Evolutionary conservation across 2,329 filamentous ascomycete genomes (phyloP), one percentile per base, ranked within the genome.

Genomic region (Lachnellula subtilissima): DNA sequence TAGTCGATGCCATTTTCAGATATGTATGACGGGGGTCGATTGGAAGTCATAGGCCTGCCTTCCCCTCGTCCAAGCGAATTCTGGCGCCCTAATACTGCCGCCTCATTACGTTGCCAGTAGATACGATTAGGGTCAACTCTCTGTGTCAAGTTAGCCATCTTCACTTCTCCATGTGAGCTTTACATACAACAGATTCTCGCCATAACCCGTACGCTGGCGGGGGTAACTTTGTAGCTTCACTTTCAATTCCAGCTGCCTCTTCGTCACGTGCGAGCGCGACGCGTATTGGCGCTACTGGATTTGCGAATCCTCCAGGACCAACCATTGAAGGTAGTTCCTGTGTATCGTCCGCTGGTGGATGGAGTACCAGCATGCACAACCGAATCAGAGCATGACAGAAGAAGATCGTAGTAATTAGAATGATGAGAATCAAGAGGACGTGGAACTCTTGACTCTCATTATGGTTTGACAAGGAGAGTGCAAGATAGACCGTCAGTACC

Each of bases 201-300:
- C 90, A 95, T 1, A 91, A 75, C 0, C 91, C 91, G 68, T 96
- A 96, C 2, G 90, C 90, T 0, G 92, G 91, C 4, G 92, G 91
- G 8, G 85, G 83, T 19, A 78, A 62, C 64, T 85, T 84, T 43
- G 75, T 73, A 0, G 79, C 74, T 56, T 83, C 79, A 50, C 76
- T 80, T 55, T 82, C 78, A 52, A 78, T 70, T 3, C 79, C 81
- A 2, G 75, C 79, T 17, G 82, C 80, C 66, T 91, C 89, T 66
- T 92, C 88, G 66, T 94, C 90, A 42, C 83, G 79, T 2, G 85
- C 84, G 47, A 93, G 78, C 17, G 88, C 82, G 11, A 96, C 89
- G 42, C 81, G 85, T 59, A 96, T 95, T 1, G 91, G 91, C 25
- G 81, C 77, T 8, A 78, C 73, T 4, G 90, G 90, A 36, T 90